Conservation (phyloP, 2,329 filamentous ascomycete genomes). For the Rutstroemia sp. region DNA sequence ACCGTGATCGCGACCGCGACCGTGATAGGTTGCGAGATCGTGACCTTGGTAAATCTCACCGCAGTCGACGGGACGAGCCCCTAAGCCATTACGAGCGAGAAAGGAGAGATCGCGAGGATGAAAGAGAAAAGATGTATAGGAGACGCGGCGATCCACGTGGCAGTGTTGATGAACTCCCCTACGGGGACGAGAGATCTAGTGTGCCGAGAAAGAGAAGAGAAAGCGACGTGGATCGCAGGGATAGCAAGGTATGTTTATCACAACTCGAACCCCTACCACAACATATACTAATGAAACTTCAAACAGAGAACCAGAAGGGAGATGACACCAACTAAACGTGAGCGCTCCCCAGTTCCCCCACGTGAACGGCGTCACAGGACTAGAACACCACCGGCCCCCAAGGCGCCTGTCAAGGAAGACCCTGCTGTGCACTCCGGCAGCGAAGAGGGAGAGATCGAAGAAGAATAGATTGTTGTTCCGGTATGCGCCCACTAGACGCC, state of each 20-base stretch:
- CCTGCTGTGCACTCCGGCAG: slow-evolving; percentile 60
- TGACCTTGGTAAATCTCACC: slow-evolving; percentile 34
- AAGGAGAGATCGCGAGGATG: slow-evolving; percentile 78
- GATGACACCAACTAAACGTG: slow-evolving; percentile 40
- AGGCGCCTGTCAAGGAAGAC: slow-evolving; percentile 35
- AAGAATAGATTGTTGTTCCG: slow-evolving; percentile 43
- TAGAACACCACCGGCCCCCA: slow-evolving; percentile 43
- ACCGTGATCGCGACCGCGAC: slow-evolving; percentile 31
- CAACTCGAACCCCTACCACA: background rate
- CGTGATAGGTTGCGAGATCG: slow-evolving; percentile 27
- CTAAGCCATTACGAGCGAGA: slow-evolving; percentile 73
- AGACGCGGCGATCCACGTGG: slow-evolving; percentile 71
- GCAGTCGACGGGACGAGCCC: slow-evolving; percentile 53
- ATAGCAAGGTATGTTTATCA: slow-evolving; percentile 44
- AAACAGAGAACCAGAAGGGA: slow-evolving; percentile 51
- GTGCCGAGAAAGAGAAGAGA: slow-evolving; percentile 69
- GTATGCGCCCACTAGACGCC: too few species aligned
- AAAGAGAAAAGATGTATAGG: slow-evolving; percentile 81
- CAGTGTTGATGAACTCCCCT: slow-evolving; percentile 81
- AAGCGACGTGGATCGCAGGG: slow-evolving; percentile 62
- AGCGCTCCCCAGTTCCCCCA: slow-evolving; percentile 47
- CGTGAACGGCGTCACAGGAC: slow-evolving; percentile 49
- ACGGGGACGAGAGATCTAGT: slow-evolving; percentile 66
- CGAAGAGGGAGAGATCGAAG: slow-evolving; percentile 97
- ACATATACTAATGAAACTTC: slow-evolving; percentile 10